These are phyloP conservation scores for Diaporthe caulivora DNA, from an alignment of 2,329 filamentous ascomycete genomes.

Conservation along the genomic window DNA sequence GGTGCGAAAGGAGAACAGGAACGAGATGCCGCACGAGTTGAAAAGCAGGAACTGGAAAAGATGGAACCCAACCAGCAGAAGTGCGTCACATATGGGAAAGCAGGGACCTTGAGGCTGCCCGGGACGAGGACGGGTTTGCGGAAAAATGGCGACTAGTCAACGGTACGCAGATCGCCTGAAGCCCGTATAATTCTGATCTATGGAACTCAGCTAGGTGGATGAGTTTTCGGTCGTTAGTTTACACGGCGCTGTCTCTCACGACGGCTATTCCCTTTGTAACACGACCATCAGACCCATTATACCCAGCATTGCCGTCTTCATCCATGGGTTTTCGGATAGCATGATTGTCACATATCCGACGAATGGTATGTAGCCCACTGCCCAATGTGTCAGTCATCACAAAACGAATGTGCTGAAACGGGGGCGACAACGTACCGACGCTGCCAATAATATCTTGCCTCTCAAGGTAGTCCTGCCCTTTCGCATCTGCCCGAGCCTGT, in stretches of 20 bases:
- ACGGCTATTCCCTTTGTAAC: slow-evolving; percentile 83
- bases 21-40: not conserved
- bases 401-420: not conserved
- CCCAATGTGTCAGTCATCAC: not conserved
- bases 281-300: slow-evolving; percentile 96
- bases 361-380: slow-evolving; percentile 87
- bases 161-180: not conserved
- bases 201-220: not conserved
- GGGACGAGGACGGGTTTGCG: not conserved
- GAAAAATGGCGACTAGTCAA: too few species aligned
- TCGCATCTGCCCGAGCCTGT: slow-evolving; percentile 66
- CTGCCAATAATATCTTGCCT: slow-evolving; percentile 93
- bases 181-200: not conserved
- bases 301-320: slow-evolving; percentile 94
- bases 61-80: not conserved
- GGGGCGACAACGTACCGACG: slow-evolving; percentile 59
- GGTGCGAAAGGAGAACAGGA: not conserved
- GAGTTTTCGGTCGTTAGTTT: not conserved
- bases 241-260: not conserved
- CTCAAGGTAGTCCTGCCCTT: slow-evolving; percentile 87
- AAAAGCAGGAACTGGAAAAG: not conserved
- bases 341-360: slow-evolving; percentile 98
- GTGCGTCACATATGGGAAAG: not conserved
- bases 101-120: too few species aligned
- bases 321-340: slow-evolving; percentile 94